Evolutionary conservation across 202 grass and related monocot species (phyloP).

Genomic region (Cymbopogon flexuosus): DNA sequence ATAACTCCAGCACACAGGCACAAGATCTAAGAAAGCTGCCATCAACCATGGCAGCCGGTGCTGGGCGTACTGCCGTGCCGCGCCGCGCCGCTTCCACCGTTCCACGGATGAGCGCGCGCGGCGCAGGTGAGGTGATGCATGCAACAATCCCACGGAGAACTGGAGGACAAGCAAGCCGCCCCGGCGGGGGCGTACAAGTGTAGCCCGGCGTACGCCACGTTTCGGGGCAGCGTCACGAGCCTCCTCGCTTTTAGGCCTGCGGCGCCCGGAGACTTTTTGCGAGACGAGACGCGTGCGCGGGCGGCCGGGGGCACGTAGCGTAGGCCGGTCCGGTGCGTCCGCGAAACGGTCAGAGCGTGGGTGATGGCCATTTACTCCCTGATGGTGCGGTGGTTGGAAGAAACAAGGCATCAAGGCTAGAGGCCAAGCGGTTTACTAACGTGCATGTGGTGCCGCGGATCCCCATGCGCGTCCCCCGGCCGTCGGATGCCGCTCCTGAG

Average conservation of each 20-base stretch:
- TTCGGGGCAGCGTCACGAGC: not conserved
- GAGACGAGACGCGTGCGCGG: not conserved
- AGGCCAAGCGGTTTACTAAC: not conserved
- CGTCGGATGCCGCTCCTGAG: not conserved
- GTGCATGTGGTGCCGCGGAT: not conserved
- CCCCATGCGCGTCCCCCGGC: not conserved
- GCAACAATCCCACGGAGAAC: too few relatives aligned
- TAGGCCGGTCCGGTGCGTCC: too few relatives aligned
- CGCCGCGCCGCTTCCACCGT: not conserved
- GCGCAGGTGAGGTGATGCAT: not conserved
- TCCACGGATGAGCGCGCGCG: not conserved
- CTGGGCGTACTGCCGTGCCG: not conserved
- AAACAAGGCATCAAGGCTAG: too few relatives aligned
- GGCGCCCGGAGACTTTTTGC: not conserved
- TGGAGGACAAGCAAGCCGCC: too few relatives aligned
- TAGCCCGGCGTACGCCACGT: slow-evolving; percentile 2
- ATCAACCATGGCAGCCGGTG: not conserved
- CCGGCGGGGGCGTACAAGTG: not conserved
- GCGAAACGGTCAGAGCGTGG: not conserved
- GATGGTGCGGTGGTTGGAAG: slow-evolving; percentile 42
- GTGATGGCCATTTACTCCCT: slow-evolving; percentile 29
- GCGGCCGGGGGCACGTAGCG: not conserved
- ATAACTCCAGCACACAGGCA: too few relatives aligned
- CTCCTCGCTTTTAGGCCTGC: too few relatives aligned
- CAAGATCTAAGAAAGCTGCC: too few relatives aligned